These are phyloP conservation scores for Fusarium sp. DNA, from an alignment of 2,329 filamentous ascomycete genomes.

Conservation along the genomic window DNA sequence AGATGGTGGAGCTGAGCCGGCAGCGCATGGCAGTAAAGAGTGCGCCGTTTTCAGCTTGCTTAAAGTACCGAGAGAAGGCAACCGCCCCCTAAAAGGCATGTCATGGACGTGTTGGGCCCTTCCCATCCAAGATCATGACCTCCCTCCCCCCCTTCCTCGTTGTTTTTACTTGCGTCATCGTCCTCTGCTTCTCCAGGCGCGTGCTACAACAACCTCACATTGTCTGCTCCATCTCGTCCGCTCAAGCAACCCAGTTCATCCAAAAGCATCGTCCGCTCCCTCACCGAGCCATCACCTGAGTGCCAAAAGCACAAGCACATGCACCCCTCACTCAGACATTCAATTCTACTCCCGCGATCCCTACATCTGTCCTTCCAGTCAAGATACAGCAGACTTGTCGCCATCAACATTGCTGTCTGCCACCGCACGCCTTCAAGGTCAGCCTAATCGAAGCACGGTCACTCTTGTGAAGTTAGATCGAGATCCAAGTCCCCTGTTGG, in stretches of 20 bases:
- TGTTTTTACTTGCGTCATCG: neutral
- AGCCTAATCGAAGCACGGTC: neutral
- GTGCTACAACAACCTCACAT: rapidly evolving
- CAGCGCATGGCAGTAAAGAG: no score
- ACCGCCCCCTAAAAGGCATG: no score
- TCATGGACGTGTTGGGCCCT: neutral
- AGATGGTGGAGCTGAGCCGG: neutral
- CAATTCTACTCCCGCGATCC: no score
- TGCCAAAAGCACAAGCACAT: neutral
- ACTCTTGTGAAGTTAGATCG: no score
- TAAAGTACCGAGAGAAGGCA: neutral
- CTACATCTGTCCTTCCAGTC: neutral
- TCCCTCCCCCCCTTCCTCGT: no score
- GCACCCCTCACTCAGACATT: neutral
- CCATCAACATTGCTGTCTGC: rapidly evolving
- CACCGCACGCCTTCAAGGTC: neutral
- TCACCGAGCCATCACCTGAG: neutral
- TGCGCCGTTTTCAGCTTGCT: neutral
- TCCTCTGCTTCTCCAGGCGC: no score
- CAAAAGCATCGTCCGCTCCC: neutral
- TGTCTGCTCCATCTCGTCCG: neutral
- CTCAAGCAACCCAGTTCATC: neutral
- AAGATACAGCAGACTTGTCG: no score
- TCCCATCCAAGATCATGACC: neutral
- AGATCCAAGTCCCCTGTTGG: rapidly evolving